Conservation (phyloP, 225 moss, liverwort and hornwort genomes). For the Physcomitrium patens region DNA sequence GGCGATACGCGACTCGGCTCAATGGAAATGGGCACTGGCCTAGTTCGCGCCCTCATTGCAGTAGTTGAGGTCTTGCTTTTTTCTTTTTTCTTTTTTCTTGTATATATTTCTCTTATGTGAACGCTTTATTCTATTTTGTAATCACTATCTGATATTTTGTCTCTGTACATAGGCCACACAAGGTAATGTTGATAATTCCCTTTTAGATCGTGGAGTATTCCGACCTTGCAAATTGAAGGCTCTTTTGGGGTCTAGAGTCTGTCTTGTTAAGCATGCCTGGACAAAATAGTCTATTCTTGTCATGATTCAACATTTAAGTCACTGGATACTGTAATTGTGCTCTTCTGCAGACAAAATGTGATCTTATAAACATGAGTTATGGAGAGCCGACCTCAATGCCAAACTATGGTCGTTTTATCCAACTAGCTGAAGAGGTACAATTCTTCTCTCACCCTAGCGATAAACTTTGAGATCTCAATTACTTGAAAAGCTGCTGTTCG, state of each 20-base stretch:
- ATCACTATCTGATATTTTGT: no score
- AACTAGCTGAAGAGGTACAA: constrained; percentile 64
- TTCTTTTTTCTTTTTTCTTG: no score
- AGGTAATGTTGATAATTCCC: no score
- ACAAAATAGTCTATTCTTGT: background rate
- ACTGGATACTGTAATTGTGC: background rate
- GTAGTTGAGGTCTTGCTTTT: constrained; percentile 59
- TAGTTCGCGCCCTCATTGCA: constrained; percentile 71
- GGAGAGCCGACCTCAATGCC: constrained; percentile 66
- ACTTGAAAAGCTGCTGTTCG: background rate
- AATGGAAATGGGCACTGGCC: constrained; percentile 77
- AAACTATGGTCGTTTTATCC: constrained; percentile 67
- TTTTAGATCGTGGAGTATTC: background rate
- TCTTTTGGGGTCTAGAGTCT: background rate
- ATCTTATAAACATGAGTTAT: constrained; percentile 82
- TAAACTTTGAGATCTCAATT: background rate
- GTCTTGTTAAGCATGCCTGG: background rate
- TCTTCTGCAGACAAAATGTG: constrained; percentile 60
- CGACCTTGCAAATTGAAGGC: background rate
- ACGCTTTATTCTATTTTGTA: no score
- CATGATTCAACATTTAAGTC: background rate
- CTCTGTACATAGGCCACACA: no score
- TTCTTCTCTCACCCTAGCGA: background rate
- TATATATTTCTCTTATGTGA: no score
- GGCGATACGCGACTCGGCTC: constrained; percentile 72